Percentiles rank a stretch among this genome's conserved stretches.
Conservation (phyloP, 148 eudicot genomes). For the Selenicereus undatus region DNA sequence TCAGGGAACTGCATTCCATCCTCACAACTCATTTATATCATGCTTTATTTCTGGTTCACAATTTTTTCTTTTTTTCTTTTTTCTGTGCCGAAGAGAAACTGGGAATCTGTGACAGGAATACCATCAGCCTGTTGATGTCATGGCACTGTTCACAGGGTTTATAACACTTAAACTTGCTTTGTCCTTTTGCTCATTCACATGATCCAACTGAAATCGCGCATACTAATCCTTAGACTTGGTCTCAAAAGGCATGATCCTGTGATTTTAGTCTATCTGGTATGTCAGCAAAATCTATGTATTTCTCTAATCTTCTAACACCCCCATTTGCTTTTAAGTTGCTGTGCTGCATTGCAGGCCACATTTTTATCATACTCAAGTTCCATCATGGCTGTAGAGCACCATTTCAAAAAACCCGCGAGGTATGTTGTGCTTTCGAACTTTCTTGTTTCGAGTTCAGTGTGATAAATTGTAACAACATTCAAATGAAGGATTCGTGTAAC, state of each 20-base stretch:
- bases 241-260: not conserved
- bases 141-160: not conserved
- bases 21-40: not conserved
- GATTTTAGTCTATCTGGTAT: not conserved
- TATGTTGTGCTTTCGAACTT: not conserved
- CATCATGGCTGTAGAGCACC: not conserved
- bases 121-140: not conserved
- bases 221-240: not conserved
- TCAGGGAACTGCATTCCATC: not conserved
- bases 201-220: not conserved
- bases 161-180: not conserved
- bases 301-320: not conserved
- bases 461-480: not conserved
- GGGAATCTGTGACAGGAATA: not conserved
- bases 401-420: not conserved
- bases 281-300: not conserved
- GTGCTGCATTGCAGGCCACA: not conserved
- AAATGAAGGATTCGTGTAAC: not conserved
- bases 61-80: not conserved
- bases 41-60: slow-evolving; percentile 5
- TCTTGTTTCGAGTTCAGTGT: not conserved
- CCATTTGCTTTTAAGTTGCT: not conserved
- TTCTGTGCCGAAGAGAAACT: not conserved
- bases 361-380: not conserved
- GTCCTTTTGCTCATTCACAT: not conserved